These are phyloP conservation scores for Trichocomaceae sp. DNA, from an alignment of 2,329 filamentous ascomycete genomes.

Conservation along the genomic window DNA sequence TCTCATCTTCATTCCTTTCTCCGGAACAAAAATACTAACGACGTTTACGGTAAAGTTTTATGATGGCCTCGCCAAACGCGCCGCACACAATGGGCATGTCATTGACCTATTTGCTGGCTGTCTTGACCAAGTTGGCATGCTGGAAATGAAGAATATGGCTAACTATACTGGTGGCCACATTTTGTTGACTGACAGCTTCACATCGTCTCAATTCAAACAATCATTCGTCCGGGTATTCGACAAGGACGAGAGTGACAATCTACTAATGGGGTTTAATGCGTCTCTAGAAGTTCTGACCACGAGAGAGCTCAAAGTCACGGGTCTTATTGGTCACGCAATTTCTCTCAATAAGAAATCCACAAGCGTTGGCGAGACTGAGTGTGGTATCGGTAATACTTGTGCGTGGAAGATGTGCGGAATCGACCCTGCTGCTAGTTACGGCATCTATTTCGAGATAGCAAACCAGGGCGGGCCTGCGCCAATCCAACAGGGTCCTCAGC, in stretches of 20 bases:
- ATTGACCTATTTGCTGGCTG: conserved; percentile 98
- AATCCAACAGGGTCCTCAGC: conserved; percentile 79
- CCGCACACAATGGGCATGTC: conserved; percentile 92
- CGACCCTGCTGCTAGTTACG: conserved; percentile 87
- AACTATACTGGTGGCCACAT: conserved; percentile 97
- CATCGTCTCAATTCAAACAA: conserved; percentile 98
- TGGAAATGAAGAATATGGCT: conserved; percentile 96
- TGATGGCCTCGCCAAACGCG: conserved; percentile 85
- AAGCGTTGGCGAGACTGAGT: conserved; percentile 95
- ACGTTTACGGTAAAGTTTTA: conserved; percentile 62
- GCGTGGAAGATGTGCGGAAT: conserved; percentile 99
- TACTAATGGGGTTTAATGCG: conserved; percentile 97
- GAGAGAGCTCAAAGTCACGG: conserved; percentile 96
- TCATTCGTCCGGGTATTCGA: conserved; percentile 96
- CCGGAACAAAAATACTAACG: conserved; percentile 17
- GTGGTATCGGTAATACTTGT: conserved; percentile 96
- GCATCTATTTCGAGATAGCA: conserved; percentile 95
- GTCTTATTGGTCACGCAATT: conserved; percentile 91
- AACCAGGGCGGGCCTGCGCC: conserved; percentile 81
- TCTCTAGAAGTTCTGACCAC: conserved; percentile 93
- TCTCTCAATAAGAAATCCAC: conserved; percentile 97
- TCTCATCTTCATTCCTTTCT: not conserved
- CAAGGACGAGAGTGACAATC: conserved; percentile 88
- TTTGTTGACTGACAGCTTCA: conserved; percentile 97
- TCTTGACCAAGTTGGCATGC: conserved; percentile 88